Conservation (phyloP, 2,329 filamentous ascomycete genomes). For the Ophiocordyceps unilateralis region DNA sequence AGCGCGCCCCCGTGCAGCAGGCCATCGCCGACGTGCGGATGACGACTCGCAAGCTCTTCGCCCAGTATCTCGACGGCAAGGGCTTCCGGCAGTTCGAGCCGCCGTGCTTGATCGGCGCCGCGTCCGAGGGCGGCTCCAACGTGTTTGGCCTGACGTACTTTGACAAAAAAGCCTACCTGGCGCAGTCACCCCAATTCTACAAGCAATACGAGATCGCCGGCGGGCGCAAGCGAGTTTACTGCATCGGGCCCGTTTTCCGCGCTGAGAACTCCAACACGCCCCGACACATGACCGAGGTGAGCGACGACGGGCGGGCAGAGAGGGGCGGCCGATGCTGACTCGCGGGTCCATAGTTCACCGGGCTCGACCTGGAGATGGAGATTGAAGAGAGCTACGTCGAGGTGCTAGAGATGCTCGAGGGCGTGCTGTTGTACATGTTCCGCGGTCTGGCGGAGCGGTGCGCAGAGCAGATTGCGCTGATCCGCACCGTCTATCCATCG, state of each 20-base stretch:
- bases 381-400: constrained; percentile 66
- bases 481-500: constrained; percentile 59
- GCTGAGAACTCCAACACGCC: constrained; percentile 79
- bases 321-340: background rate
- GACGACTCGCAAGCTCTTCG: constrained; percentile 53
- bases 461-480: constrained; percentile 52
- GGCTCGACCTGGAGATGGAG: constrained; percentile 81
- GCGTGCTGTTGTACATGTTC: constrained; percentile 65
- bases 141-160: constrained; percentile 90
- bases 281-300: constrained; percentile 63
- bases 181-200: constrained; percentile 71
- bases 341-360: constrained; percentile 43
- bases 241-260: constrained; percentile 66
- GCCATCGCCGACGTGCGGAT: constrained; percentile 44
- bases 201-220: constrained; percentile 77
- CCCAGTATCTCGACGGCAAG: constrained; percentile 57
- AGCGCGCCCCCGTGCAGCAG: constrained; percentile 79
- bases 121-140: constrained; percentile 82
- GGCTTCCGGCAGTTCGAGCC: constrained; percentile 76
- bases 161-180: constrained; percentile 61
- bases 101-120: constrained; percentile 74
- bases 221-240: constrained; percentile 59
- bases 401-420: constrained; percentile 54
- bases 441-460: constrained; percentile 48
- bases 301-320: background rate